These are phyloP conservation scores for Beauveria bassiana DNA, from an alignment of 2,329 filamentous ascomycete species.

Conservation along the genomic window DNA sequence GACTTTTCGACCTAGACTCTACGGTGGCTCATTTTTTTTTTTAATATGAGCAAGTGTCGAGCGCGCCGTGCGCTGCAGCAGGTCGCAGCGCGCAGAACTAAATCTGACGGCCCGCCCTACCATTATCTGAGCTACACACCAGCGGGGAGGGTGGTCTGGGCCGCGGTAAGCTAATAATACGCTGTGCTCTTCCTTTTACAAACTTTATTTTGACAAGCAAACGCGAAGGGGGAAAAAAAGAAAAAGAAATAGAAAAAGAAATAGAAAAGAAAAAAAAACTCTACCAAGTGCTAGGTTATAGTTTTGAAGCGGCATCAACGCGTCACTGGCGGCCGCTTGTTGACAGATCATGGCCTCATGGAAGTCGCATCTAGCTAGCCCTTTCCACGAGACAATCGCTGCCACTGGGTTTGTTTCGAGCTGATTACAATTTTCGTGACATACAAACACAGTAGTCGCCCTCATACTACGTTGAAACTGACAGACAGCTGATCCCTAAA, in stretches of 20 bases:
- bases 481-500: not conserved
- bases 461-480: slow-evolving; percentile 8
- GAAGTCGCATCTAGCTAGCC: not conserved
- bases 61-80: not conserved
- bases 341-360: not conserved
- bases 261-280: not conserved
- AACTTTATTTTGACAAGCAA: no score
- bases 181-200: not conserved
- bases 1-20: no score
- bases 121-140: not conserved
- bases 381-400: not conserved
- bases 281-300: not conserved
- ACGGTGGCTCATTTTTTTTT: no score
- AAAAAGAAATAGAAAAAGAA: not conserved
- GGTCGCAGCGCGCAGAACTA: not conserved
- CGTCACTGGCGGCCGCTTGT: not conserved
- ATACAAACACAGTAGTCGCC: not conserved
- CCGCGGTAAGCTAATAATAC: not conserved
- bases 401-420: not conserved
- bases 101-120: not conserved
- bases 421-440: no score
- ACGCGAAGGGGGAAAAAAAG: no score
- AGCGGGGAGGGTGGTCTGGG: not conserved
- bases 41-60: no score
- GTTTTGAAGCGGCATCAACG: not conserved